Base-by-base conservation (phyloP, 2,329 filamentous ascomycete species). In the Pseudocercospora vitis region DNA sequence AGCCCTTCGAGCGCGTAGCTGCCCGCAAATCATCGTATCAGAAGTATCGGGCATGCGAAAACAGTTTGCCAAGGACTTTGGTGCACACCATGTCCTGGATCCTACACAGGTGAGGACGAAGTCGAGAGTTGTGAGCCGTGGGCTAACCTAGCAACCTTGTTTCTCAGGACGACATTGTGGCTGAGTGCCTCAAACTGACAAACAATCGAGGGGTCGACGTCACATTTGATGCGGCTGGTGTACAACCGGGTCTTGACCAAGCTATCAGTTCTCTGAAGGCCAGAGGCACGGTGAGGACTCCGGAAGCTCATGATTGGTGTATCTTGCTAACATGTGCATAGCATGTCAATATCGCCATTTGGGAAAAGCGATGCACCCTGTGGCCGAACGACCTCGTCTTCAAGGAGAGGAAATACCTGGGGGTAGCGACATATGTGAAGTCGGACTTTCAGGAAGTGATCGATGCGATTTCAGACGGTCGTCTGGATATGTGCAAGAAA, bases 331-430 rank as follows among this genome's bases (percentile, higher is more conserved):
- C n/a, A n/a, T n/a, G n/a, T n/a, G n/a, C n/a, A n/a, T n/a, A n/a
- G n/a, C 70, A 81, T 24, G 74, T 81, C 51, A 81, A 81, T 51
- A 78, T 81, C 48, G 79, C 79, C 7, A 77, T 82, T 31, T 81
- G 78, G 78, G 78, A 80, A 65, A 79, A 80, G 64, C 65, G 73
- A n/a, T 75, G 73, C 40, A 72, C 70, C 0, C 71, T 81, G 35
- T 68, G 70, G 28, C 76, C 78, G 3, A 81, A 81, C 51, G 73
- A 77, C 52, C 68, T 81, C 29, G 73, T 78, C 3, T 81, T 81
- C 69, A 74, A 77, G 53, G 78, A 81, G 66, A 69, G 74, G 49
- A 74, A 64, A n/a, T 81, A 79, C 53, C 71, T 79, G 65, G 78
- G 77, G 28, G 73, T 80, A 29, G 77, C 77, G 21, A 80, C 77